Evolutionary conservation across 75 land plant genomes (phyloP), one percentile per base, ranked within the genome.

Genomic region (Ceratopteris richardii): DNA sequence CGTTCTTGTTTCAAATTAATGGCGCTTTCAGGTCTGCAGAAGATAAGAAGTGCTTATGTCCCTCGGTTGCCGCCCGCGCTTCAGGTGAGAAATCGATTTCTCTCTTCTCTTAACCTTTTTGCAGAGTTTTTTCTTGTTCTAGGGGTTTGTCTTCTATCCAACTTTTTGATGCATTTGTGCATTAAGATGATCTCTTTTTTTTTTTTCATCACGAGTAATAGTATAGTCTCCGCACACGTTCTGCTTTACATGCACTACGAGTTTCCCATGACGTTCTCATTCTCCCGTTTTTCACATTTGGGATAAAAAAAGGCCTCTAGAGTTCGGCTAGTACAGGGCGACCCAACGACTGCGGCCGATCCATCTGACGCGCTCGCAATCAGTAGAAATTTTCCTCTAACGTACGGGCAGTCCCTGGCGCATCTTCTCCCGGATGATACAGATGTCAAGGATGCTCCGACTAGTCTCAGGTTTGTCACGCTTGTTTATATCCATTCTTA

Each of bases 381-480:
- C 20, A 77, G 63, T 46, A 74, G 78, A 29, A 66, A 75, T 9
- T 94, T 86, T 68, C 96, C 98, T 7, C 81, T 71, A 51, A 89
- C 98, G 7, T 94, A 73, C 74, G 96, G 96, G 12, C 96, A 83
- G 68, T 96, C 88, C 16, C 63, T 94, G 66, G 90, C 73, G 58
- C 90, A 94, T 40, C 75, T 94, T 60, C 60, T 83, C 14, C 73
- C 81, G 22, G 63, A 67, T 1, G 50, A 74, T 79, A n/a, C 79
- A 76, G 13, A 70, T 75, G 25, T 73, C 20, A 79, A 80, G 89
- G 78, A 65, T 9, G 21, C 14, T 9, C 42, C 9, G 14, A 9
- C 42, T 14, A 40, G 42, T 9, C 12, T 40, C 42, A 14, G 14
- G 42, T 9, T 9, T 9, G 14, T 9, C 42, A 14, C 14, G 14